Base-by-base conservation (phyloP, 2,329 filamentous ascomycete genomes). In the Venturiaceae sp. region DNA sequence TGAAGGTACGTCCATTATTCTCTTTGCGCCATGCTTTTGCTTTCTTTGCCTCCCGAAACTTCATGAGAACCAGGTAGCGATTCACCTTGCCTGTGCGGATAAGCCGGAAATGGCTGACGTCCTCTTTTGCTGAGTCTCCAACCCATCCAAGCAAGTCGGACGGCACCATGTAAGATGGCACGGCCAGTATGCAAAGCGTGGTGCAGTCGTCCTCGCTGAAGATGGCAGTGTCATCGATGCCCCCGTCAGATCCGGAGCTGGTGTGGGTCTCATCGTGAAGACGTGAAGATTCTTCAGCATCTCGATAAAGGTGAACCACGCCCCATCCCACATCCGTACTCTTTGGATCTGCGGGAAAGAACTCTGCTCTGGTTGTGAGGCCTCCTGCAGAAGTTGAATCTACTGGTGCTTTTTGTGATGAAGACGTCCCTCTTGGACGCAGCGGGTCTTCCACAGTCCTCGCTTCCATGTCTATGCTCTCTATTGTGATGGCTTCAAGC, bases 1-100 rank as follows among this genome's bases (percentile, higher is more conserved):
- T 96, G 69, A 97, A 97, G 0, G 92, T 82, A 69, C 89, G 94
- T 19, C 94, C 94, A 71, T 97, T 94, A 80, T 92, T 96, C 65
- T 90, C 86, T 61, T 80, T 83, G 66, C 88, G 86, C 87, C 92
- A 99, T 55, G 84, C 81, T 65, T 80, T 84, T 14, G 94, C 94
- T 62, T 83, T 83, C 66, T 81, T 83, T 32, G 82, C 82, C 63
- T 87, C 85, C 53, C 90, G 82, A 69, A 97, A 96, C 74, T 96
- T 96, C 82, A 99, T 88, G 61, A 99, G 78, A 28, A 95, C 92
- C 79, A 99, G 88, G 74, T 97, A 97, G 62, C 92, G 84, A 71
- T 95, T 96, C 71, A 90, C 86, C 62, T 86, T 82, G 57, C 87
- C 88, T 1, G 94, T 97, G 78, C 91, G 86, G 58, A 99, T 88